These are phyloP conservation scores for Botryotinia calthae DNA, from an alignment of 2,329 filamentous ascomycete genomes.

Conservation along the genomic window DNA sequence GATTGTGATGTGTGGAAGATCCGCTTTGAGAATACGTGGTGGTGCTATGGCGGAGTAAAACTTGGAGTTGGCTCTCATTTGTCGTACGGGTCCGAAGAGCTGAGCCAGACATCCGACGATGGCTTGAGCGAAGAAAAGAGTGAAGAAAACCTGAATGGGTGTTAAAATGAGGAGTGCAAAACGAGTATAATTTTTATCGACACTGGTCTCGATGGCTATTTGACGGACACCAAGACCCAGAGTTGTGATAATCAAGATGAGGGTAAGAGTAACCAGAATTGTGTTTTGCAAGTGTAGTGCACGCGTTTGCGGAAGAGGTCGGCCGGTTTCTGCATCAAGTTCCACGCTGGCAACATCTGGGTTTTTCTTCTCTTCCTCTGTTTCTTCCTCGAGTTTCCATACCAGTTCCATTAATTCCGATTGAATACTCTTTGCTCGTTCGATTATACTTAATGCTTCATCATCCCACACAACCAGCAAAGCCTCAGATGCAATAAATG, in stretches of 20 bases:
- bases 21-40: conserved; percentile 53
- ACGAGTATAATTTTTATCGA: conserved; percentile 61
- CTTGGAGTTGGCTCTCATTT: conserved; percentile 73
- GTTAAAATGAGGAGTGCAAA: conserved; percentile 63
- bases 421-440: conserved; percentile 70
- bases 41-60: conserved; percentile 76
- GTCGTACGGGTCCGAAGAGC: conserved; percentile 70
- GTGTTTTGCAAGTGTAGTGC: conserved; percentile 69
- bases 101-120: conserved; percentile 74
- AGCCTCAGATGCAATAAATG: conserved; percentile 69
- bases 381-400: conserved; percentile 60
- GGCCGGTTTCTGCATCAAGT: conserved; percentile 70
- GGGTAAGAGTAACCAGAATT: conserved; percentile 63
- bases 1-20: conserved; percentile 73
- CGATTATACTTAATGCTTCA: conserved; percentile 67
- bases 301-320: conserved; percentile 61
- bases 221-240: conserved; percentile 69
- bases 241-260: conserved; percentile 62
- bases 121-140: conserved; percentile 77
- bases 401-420: conserved; percentile 74
- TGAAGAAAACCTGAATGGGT: conserved; percentile 76
- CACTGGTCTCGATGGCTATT: conserved; percentile 64
- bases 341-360: conserved; percentile 50
- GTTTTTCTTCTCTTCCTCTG: conserved; percentile 54
- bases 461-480: conserved; percentile 81